A percentile compares a stretch with the other conserved stretches of the same genome.
Evolutionary conservation across 495 filamentous ascomycete species (phyloP).

Genomic region (Penicillium longicatenatum): DNA sequence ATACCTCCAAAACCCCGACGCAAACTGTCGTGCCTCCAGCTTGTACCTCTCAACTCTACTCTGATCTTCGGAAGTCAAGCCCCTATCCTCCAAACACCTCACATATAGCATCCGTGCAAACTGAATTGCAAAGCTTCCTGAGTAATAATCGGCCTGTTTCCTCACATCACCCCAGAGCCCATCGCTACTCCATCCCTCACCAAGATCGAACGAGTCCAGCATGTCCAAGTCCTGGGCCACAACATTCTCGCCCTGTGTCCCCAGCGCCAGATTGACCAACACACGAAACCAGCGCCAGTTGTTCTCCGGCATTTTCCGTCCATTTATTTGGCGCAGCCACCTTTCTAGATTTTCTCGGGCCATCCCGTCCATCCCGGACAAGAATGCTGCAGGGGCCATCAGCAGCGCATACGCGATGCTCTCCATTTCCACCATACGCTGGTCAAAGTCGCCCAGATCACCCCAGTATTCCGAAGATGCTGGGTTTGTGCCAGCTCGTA

Average conservation of each 20-base stretch:
- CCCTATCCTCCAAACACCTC: no score
- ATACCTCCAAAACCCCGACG: no score
- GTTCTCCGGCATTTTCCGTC: not conserved
- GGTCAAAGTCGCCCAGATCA: constrained; percentile 6
- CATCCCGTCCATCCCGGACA: not conserved
- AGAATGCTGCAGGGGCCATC: not conserved
- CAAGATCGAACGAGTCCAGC: no score
- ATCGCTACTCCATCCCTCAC: constrained; percentile 6
- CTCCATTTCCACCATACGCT: constrained; percentile 5
- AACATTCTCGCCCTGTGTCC: not conserved
- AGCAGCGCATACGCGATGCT: not conserved
- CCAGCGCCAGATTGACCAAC: constrained; percentile 1
- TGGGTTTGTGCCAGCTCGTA: constrained; percentile 7
- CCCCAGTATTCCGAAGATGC: constrained; percentile 9
- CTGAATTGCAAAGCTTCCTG: no score
- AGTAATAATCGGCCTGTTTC: constrained; percentile 8
- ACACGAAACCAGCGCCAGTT: not conserved
- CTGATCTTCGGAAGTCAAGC: no score
- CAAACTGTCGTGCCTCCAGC: no score
- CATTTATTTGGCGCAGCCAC: not conserved
- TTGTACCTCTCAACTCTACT: no score
- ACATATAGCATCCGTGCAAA: no score
- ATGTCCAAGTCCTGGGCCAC: constrained; percentile 8
- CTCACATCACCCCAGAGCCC: constrained; percentile 1
- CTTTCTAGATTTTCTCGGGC: not conserved